These are phyloP conservation scores for Gossypium davidsonii DNA, from an alignment of 441 rosid species.

Conservation along the genomic window DNA sequence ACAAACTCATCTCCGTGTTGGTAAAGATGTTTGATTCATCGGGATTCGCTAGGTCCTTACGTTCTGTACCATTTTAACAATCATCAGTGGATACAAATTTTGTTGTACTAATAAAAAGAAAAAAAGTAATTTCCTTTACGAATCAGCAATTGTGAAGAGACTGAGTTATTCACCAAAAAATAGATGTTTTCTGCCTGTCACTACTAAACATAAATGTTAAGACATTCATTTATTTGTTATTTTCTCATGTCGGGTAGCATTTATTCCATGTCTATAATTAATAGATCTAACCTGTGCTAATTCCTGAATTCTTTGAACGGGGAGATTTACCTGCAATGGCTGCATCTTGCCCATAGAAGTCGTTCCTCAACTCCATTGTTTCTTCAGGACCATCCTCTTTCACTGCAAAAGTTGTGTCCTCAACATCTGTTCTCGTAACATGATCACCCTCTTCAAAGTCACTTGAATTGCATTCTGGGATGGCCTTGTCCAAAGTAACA, in stretches of 20 bases:
- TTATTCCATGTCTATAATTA: slow-evolving; percentile 1
- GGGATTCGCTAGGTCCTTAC: slow-evolving; percentile 7
- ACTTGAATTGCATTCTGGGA: background rate
- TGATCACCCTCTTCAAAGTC: background rate
- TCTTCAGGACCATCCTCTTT: background rate
- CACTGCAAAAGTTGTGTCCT: background rate
- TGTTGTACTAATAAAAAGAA: background rate
- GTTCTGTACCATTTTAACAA: slow-evolving; percentile 11
- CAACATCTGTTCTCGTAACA: background rate
- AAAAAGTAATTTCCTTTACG: too few relatives aligned
- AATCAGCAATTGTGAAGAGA: background rate
- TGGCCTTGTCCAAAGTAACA: background rate
- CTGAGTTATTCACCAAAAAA: background rate
- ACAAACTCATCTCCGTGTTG: slow-evolving; percentile 8
- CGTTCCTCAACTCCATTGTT: background rate
- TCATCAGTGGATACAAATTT: background rate
- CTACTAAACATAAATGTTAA: too few relatives aligned
- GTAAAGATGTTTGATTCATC: slow-evolving; percentile 11
- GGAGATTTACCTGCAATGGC: background rate
- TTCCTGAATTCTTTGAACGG: background rate
- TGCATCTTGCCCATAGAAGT: background rate
- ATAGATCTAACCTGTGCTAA: slow-evolving; percentile 14
- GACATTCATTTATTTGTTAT: too few relatives aligned
- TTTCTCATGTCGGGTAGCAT: too few relatives aligned
- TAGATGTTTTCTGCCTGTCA: too few relatives aligned